These are phyloP conservation scores for Leersia perrieri DNA, from an alignment of 176 grass and related monocot genomes.

Conservation along the genomic window DNA sequence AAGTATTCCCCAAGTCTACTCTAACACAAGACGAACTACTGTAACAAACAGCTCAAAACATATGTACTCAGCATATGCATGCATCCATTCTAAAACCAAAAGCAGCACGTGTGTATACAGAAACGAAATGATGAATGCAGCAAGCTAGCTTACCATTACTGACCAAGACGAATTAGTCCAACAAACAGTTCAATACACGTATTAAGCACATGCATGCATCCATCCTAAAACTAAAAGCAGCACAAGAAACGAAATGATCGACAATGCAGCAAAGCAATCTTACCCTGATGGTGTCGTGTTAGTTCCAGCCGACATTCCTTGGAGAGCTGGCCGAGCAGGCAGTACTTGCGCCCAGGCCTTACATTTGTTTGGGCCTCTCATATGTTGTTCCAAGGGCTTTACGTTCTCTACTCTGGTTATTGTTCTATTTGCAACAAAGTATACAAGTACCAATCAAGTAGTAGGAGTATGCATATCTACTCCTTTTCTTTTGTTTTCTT, in stretches of 20 bases:
- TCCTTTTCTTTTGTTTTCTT: not conserved
- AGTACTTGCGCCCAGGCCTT: slow-evolving; percentile 75
- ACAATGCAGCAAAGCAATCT: not conserved
- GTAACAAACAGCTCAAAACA: not conserved
- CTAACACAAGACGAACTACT: not conserved
- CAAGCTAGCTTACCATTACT: too few species aligned
- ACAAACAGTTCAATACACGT: too few species aligned
- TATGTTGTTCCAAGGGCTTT: not conserved
- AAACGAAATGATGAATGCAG: too few species aligned
- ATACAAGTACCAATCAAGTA: too few species aligned
- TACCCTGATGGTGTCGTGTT: slow-evolving; percentile 81
- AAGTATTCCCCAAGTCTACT: too few species aligned
- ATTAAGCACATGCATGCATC: too few species aligned
- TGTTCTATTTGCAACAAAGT: not conserved
- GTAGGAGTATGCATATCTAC: too few species aligned
- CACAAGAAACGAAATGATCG: too few species aligned
- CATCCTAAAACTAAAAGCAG: not conserved
- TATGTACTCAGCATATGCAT: not conserved
- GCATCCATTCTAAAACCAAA: too few species aligned
- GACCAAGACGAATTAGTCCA: too few species aligned
- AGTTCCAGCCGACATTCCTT: slow-evolving; percentile 92
- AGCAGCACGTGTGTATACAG: too few species aligned
- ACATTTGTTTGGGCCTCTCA: not conserved
- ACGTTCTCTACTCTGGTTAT: too few species aligned
- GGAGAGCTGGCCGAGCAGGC: slow-evolving; percentile 77